Base-by-base conservation (phyloP, 495 filamentous ascomycete species). In the Bacidia rubella region DNA sequence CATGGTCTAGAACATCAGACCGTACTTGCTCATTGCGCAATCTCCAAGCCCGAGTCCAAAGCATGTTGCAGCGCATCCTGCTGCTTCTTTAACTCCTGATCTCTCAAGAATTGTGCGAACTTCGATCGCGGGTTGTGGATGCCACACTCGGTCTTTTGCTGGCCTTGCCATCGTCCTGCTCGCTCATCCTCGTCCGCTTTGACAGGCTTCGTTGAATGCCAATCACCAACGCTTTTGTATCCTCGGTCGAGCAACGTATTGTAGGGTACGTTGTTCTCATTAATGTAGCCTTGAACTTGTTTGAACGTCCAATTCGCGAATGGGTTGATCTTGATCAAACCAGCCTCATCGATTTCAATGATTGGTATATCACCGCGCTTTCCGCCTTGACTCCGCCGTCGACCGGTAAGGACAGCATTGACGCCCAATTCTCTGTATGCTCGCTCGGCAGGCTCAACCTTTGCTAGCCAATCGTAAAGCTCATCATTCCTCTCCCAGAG, bases 291-390 rank as follows among this genome's bases (percentile, higher is more conserved):
- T 67, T 87, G 79, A 43, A 98, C 92, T 64, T 96, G 85, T 51
- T 79, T 68, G 68, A 97, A 97, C 39, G 80, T 74, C 92, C 92
- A 98, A 74, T 93, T 93, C 58, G 88, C 90, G 41, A 98, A 74
- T n/a, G 92, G 93, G 71, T 98, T 98, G 75, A 98, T 80, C 73
- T 98, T 98, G 78, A 97, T 79, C 47, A 97, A 73, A 40, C 90
- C 90, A 45, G 84, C 82, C 51, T 95, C 90, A 63, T 95, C 89
- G 11, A 96, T 74, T 65, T 97, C 92, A 57, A 98, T 77, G 65
- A 98, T 82, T 58, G 85, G 81, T 43, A 98, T 77, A 58, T 83
- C 79, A 45, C 89, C 89, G 41, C 92, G 82, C 74, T 93, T 87
- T 58, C 87, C 93, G 53, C 93, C 93, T 69, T 98, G 92, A 54